These are phyloP conservation scores for Eucalyptus globulus DNA, from an alignment of 345 rosid genomes.

Conservation along the genomic window DNA sequence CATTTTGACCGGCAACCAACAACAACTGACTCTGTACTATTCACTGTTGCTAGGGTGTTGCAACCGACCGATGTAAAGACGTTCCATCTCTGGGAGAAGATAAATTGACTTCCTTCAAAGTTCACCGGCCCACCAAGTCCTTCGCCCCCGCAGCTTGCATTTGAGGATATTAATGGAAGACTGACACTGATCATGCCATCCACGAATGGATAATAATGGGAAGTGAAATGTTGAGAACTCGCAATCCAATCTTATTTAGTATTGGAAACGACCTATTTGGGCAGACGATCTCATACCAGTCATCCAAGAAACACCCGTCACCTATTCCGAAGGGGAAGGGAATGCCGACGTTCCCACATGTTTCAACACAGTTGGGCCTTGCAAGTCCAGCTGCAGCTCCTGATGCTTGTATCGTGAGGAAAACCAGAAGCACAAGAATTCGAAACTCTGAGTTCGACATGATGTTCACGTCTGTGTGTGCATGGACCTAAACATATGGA, in stretches of 20 bases:
- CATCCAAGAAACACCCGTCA: not conserved
- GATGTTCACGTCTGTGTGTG: not conserved
- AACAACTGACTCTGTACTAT: not conserved
- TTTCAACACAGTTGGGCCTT: fast-evolving
- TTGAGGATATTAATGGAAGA: not conserved
- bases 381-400: not conserved
- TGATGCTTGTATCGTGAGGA: not conserved
- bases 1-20: not conserved
- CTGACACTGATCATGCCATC: not conserved
- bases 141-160: not conserved
- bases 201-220: fast-evolving
- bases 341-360: not conserved
- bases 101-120: not conserved
- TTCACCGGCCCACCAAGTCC: fast-evolving
- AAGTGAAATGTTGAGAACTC: not conserved
- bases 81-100: not conserved
- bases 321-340: not conserved
- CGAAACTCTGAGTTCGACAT: not conserved
- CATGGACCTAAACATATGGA: not conserved
- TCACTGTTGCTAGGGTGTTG: not conserved
- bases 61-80: not conserved
- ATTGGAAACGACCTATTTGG: not conserved
- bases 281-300: not conserved
- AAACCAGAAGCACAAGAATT: not conserved
- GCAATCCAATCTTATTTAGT: not conserved